Percentiles rank a stretch among this genome's conserved stretches.
These are phyloP conservation scores for Entophlyctis luteolus DNA, from an alignment of 192 early-diverging fungal genomes.

Conservation along the genomic window DNA sequence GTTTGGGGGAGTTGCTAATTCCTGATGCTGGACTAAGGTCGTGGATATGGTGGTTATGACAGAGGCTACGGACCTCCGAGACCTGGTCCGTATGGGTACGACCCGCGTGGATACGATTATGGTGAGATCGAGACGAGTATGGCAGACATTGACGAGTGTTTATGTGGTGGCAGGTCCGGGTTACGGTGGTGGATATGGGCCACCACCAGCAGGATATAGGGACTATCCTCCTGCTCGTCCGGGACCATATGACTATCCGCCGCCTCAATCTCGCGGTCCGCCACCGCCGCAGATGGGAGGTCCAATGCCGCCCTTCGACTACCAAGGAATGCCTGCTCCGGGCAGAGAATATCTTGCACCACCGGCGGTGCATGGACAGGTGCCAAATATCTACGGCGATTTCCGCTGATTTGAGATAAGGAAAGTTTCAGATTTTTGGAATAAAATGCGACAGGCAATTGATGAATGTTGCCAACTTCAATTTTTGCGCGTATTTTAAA, in stretches of 20 bases:
- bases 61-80: conserved; percentile 10
- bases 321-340: neutral
- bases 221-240: neutral
- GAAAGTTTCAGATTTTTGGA: too few species aligned
- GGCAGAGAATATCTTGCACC: neutral
- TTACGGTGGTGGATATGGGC: conserved; percentile 3
- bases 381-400: conserved; percentile 11
- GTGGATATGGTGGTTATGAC: neutral
- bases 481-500: too few species aligned
- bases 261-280: neutral
- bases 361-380: neutral
- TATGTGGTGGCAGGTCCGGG: conserved; percentile 11
- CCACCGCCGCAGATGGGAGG: neutral
- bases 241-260: neutral
- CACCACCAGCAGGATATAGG: conserved; percentile 9
- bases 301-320: neutral
- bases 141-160: neutral
- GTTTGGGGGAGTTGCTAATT: neutral
- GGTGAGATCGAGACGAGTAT: neutral
- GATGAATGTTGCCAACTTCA: too few species aligned
- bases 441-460: too few species aligned
- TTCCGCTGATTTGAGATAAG: conserved; percentile 8
- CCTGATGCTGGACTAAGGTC: neutral
- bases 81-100: neutral
- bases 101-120: conserved; percentile 17